These are phyloP conservation scores for Verticillium longisporum DNA, from an alignment of 2,329 filamentous ascomycete species.

Conservation along the genomic window DNA sequence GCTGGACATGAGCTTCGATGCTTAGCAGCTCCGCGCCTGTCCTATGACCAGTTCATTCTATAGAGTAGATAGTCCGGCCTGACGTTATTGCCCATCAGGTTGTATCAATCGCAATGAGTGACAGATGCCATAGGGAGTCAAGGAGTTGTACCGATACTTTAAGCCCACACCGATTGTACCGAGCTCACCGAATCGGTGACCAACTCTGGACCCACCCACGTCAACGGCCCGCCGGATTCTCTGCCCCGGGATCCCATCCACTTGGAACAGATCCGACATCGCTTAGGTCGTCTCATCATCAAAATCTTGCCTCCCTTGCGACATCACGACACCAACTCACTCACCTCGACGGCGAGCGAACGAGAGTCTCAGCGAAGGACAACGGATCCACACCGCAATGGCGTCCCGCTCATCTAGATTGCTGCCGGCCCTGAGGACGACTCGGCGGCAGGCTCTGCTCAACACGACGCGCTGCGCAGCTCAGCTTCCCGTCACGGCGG, in stretches of 20 bases:
- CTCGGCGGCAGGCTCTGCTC: constrained; percentile 10
- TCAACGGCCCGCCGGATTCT: neutral
- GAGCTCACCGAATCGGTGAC: neutral
- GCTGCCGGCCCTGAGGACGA: constrained; percentile 11
- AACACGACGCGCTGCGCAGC: constrained; percentile 2
- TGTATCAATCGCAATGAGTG: no score
- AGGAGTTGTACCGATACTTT: no score
- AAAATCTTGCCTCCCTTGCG: neutral
- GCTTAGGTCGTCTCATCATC: neutral
- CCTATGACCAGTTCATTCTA: no score
- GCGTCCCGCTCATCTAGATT: constrained; percentile 11
- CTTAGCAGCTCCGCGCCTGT: no score
- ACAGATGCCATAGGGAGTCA: no score
- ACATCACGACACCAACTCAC: neutral
- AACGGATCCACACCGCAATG: constrained; percentile 5
- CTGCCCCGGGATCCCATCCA: neutral
- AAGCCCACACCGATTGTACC: neutral
- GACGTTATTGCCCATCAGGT: no score
- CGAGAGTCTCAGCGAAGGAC: neutral
- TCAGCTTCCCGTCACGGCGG: neutral
- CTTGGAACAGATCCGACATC: neutral
- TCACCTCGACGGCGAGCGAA: neutral
- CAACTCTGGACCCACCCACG: neutral
- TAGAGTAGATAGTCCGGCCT: no score
- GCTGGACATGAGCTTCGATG: no score